phyloP scores from a whole-genome alignment of 352 stramenopile species.

The Phytophthora quininea region DNA sequence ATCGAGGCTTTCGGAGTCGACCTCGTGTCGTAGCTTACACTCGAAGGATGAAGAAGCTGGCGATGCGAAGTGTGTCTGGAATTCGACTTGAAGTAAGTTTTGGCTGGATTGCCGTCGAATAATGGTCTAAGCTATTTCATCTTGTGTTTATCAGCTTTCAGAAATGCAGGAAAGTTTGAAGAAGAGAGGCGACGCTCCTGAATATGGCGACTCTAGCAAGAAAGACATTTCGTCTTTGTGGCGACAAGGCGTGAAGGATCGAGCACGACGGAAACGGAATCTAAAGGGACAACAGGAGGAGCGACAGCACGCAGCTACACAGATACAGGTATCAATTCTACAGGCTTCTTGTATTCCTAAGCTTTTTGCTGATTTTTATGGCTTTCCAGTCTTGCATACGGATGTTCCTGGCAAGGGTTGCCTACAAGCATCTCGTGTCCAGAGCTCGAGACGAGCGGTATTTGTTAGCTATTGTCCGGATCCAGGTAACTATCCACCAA shows the following conservation, averaged over 20 bases:
- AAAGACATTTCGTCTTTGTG: conserved; percentile 35
- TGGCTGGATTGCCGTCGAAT: background rate
- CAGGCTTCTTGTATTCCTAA: background rate
- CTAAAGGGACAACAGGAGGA: conserved; percentile 47
- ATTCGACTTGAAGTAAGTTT: conserved; percentile 32
- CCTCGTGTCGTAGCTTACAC: conserved; percentile 52
- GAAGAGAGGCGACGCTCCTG: conserved; percentile 13
- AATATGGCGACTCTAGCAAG: conserved; percentile 3
- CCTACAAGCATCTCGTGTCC: conserved; percentile 42
- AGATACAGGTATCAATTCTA: conserved; percentile 42
- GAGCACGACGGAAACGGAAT: conserved; percentile 50
- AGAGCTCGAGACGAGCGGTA: conserved; percentile 54
- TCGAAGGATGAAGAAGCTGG: conserved; percentile 31
- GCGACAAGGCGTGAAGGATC: conserved; percentile 53
- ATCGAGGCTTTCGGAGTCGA: conserved; percentile 53
- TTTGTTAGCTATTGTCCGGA: conserved; percentile 42
- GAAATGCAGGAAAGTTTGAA: conserved; percentile 53
- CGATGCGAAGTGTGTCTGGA: conserved; percentile 8
- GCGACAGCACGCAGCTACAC: conserved; percentile 41
- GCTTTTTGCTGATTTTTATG: background rate
- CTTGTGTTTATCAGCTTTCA: conserved; percentile 39
- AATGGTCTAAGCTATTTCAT: background rate
- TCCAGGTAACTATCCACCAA: conserved; percentile 45
- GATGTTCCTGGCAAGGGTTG: conserved; percentile 56
- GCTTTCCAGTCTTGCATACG: conserved; percentile 40